Percentiles rank a stretch among this genome's conserved stretches.
Evolutionary conservation across 305 asterid species (phyloP).

Genomic region (Fraxinus greggii): DNA sequence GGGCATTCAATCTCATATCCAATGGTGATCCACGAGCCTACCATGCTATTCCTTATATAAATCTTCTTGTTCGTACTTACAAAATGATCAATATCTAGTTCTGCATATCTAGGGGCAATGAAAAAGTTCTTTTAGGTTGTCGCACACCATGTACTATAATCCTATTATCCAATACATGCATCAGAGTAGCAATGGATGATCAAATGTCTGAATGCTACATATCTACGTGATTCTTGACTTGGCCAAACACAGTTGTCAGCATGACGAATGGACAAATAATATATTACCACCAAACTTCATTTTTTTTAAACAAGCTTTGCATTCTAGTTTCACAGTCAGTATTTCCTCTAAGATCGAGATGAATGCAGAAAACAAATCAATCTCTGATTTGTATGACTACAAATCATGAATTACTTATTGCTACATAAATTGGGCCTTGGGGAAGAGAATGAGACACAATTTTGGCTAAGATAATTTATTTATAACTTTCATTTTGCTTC

Average conservation of each 20-base stretch:
- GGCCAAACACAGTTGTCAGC: not conserved
- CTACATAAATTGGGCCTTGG: not conserved
- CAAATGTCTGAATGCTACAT: not conserved
- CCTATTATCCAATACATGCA: not conserved
- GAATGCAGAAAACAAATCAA: not conserved
- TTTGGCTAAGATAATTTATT: not conserved
- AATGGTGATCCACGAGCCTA: not conserved
- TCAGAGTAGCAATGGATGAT: not conserved
- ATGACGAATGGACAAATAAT: not conserved
- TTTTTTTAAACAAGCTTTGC: not conserved
- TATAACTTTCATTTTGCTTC: not conserved
- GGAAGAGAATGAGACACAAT: not conserved
- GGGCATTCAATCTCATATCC: not conserved
- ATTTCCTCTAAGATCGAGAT: not conserved
- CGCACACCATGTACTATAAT: not conserved
- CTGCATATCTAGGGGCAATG: not conserved
- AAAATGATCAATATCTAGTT: not conserved
- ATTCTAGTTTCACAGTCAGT: not conserved
- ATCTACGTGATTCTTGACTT: not conserved
- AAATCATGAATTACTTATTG: not conserved
- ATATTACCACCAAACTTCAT: not conserved
- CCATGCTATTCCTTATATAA: not conserved
- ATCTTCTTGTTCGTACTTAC: not conserved
- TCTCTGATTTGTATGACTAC: conserved; percentile 2
- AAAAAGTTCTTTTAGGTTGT: not conserved